Percentiles rank a stretch among this genome's conserved stretches.
phyloP scores from a whole-genome alignment of 805 yeast genomes.

The Candida corydali region DNA sequence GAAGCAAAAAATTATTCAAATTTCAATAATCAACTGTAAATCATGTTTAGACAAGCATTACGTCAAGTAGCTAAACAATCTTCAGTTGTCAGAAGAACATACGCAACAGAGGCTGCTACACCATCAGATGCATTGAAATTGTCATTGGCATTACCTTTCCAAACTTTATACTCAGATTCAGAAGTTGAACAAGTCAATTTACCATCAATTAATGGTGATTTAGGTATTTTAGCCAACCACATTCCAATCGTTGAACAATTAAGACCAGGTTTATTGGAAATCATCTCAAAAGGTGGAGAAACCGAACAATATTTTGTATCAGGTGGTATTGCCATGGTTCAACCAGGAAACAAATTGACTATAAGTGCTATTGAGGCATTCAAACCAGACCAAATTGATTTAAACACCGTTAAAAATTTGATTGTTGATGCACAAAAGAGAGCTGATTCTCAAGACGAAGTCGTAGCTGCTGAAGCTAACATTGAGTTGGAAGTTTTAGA shows the following conservation, averaged over 20 bases:
- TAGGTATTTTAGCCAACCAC: constrained; percentile 97
- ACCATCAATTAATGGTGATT: constrained; percentile 92
- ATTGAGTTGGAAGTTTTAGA: constrained; percentile 95
- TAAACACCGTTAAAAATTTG: constrained; percentile 71
- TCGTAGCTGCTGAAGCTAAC: constrained; percentile 88
- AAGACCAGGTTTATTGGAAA: constrained; percentile 91
- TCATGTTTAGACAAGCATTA: constrained; percentile 61
- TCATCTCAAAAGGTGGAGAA: constrained; percentile 72
- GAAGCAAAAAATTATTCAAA: constrained; percentile 2
- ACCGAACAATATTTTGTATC: constrained; percentile 81
- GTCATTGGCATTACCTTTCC: constrained; percentile 88
- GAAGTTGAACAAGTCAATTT: constrained; percentile 75
- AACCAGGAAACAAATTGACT: constrained; percentile 86
- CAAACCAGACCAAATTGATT: constrained; percentile 82
- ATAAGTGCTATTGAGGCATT: constrained; percentile 95
- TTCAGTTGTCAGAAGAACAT: constrained; percentile 69
- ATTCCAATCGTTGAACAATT: constrained; percentile 96
- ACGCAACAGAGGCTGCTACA: constrained; percentile 74
- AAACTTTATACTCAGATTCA: constrained; percentile 59
- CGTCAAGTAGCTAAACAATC: constrained; percentile 59
- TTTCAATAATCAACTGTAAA: constrained; percentile 2
- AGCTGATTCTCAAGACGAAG: constrained; percentile 77
- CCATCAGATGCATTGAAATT: constrained; percentile 68
- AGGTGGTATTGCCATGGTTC: constrained; percentile 96
- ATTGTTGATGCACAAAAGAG: constrained; percentile 94